Conservation (phyloP, 192 early-diverging fungal genomes). For the Chytriomyces hyalinus region DNA sequence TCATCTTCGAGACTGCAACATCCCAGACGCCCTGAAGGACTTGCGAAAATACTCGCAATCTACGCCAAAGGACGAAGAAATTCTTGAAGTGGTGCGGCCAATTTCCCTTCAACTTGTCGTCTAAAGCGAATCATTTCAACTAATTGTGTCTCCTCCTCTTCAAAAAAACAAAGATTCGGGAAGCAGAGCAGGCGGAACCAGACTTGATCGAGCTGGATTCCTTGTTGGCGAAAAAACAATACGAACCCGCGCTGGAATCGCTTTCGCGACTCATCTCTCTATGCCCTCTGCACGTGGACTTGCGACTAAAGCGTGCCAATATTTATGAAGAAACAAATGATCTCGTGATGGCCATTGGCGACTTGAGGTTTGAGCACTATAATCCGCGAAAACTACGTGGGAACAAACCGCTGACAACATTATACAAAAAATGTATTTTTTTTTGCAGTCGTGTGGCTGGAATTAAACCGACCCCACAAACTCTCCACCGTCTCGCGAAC, state of each 20-base stretch:
- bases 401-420: not conserved
- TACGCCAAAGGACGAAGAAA: constrained; percentile 36
- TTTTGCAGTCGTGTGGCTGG: constrained; percentile 70
- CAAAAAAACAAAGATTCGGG: constrained; percentile 23
- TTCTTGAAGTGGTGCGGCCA: constrained; percentile 39
- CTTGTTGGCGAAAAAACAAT: constrained; percentile 57
- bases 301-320: constrained; percentile 72
- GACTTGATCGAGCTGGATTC: constrained; percentile 46
- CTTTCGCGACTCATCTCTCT: constrained; percentile 28
- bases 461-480: constrained; percentile 69
- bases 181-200: constrained; percentile 34
- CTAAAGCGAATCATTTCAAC: not conserved
- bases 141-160: constrained; percentile 37
- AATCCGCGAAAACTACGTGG: not conserved
- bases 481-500: constrained; percentile 68
- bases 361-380: constrained; percentile 57
- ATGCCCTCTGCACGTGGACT: constrained; percentile 42
- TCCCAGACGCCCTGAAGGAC: constrained; percentile 44
- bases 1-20: constrained; percentile 29
- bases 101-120: not conserved
- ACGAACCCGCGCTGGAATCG: constrained; percentile 55
- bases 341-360: constrained; percentile 84
- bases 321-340: constrained; percentile 76
- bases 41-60: constrained; percentile 57
- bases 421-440: not conserved